A percentile compares a stretch with the other conserved stretches of the same genome.
These are phyloP conservation scores for Mollisiaceae sp. DNA, from an alignment of 2,329 filamentous ascomycete species.

Conservation along the genomic window DNA sequence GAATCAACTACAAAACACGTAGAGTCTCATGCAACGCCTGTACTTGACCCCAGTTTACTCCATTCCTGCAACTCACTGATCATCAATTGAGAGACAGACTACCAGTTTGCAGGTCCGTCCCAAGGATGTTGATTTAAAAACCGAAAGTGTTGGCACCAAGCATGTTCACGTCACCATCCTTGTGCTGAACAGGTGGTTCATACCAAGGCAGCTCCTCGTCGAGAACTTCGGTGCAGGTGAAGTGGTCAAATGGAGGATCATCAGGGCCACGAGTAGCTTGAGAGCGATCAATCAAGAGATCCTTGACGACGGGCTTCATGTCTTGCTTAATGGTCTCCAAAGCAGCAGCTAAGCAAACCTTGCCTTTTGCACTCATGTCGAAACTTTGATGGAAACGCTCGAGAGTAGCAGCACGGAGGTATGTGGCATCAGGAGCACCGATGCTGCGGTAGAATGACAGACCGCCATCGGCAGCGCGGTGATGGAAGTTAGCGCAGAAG, in stretches of 20 bases:
- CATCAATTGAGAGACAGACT: background rate
- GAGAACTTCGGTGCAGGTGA: conserved; percentile 64
- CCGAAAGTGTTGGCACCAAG: no score
- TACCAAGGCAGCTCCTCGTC: conserved; percentile 66
- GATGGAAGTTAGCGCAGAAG: conserved; percentile 27
- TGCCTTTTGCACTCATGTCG: conserved; percentile 32
- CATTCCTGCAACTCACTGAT: background rate
- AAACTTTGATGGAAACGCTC: conserved; percentile 28
- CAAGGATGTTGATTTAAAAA: background rate
- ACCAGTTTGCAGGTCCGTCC: background rate
- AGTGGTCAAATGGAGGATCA: conserved; percentile 46
- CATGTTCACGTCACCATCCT: conserved; percentile 2
- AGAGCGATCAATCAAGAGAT: conserved; percentile 26
- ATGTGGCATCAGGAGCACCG: conserved; percentile 25
- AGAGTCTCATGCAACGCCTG: background rate
- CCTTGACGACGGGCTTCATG: conserved; percentile 26
- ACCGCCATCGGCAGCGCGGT: conserved; percentile 37
- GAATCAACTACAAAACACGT: background rate
- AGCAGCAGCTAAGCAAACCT: conserved; percentile 18
- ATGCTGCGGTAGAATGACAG: conserved; percentile 35
- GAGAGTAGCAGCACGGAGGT: conserved; percentile 24
- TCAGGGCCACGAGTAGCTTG: conserved; percentile 18
- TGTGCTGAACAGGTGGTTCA: background rate
- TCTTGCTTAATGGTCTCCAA: conserved; percentile 29
- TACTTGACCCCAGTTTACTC: conserved; percentile 3